phyloP scores from a whole-genome alignment of 192 early-diverging fungal species.

The Phlyctochytrium bullatum region DNA sequence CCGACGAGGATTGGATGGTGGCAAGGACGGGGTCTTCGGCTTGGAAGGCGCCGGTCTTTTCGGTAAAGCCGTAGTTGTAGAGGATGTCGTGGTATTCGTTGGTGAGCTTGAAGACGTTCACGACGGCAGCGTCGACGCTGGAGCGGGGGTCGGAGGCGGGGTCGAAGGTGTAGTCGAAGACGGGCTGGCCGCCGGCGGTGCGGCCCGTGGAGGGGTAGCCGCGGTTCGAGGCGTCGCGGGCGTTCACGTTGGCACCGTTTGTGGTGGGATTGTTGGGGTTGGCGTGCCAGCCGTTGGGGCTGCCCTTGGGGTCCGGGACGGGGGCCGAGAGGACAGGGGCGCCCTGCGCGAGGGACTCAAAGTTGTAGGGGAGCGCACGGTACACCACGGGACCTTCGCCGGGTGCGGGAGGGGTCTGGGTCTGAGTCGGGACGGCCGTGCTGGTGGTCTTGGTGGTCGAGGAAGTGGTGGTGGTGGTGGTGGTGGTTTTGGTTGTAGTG shows the following conservation, averaged over 20 bases:
- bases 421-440: neutral
- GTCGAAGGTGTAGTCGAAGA: neutral
- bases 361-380: neutral
- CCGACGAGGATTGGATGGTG: constrained; percentile 35
- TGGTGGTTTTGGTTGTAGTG: neutral
- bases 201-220: too few relatives aligned
- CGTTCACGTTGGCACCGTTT: neutral
- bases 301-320: neutral
- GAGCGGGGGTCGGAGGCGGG: neutral
- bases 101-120: constrained; percentile 12
- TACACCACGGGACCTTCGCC: neutral
- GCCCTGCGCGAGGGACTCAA: neutral
- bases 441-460: neutral
- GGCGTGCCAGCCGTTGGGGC: neutral
- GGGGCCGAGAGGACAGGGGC: neutral
- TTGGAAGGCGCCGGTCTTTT: constrained; percentile 53
- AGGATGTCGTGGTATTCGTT: constrained; percentile 21
- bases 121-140: neutral
- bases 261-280: neutral
- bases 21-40: constrained; percentile 50
- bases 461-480: neutral
- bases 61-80: constrained; percentile 28
- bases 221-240: too few relatives aligned
- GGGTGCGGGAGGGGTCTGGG: neutral
- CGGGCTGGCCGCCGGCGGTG: neutral